phyloP scores from a whole-genome alignment of 805 yeast genomes.

The Kodamaea sagamina region DNA sequence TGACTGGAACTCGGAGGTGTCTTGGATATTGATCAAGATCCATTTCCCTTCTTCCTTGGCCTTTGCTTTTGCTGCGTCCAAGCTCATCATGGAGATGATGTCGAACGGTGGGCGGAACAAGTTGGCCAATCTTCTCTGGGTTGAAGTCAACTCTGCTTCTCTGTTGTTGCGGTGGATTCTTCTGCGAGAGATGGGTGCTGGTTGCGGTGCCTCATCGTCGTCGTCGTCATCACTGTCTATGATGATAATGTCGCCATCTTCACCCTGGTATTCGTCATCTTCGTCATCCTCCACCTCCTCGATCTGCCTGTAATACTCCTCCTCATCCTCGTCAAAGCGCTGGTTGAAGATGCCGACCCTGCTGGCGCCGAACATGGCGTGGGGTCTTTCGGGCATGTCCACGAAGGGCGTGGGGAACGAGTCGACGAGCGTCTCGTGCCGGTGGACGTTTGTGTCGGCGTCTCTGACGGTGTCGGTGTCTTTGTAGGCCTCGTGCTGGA shows the following conservation, averaged over 20 bases:
- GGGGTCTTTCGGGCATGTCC: conserved; percentile 21
- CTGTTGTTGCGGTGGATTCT: conserved; percentile 26
- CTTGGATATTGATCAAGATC: conserved; percentile 88
- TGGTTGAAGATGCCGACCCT: conserved; percentile 63
- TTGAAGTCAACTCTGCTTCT: conserved; percentile 45
- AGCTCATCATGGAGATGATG: conserved; percentile 62
- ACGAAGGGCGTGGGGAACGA: conserved; percentile 18
- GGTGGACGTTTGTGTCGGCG: conserved; percentile 76
- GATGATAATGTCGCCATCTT: conserved; percentile 25
- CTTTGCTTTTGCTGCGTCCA: conserved; percentile 71
- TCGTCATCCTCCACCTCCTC: conserved; percentile 25
- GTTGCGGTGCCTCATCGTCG: conserved; percentile 12
- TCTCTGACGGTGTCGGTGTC: conserved; percentile 37
- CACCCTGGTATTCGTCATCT: conserved; percentile 37
- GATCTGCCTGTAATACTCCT: conserved; percentile 23
- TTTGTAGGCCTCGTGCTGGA: conserved; percentile 71
- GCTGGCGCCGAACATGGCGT: conserved; percentile 51
- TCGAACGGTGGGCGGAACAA: conserved; percentile 95
- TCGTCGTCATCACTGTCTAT: conserved; percentile 21
- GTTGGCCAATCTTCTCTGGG: conserved; percentile 71
- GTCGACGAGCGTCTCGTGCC: conserved; percentile 75
- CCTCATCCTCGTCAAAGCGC: conserved; percentile 44
- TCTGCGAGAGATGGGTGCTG: conserved; percentile 24
- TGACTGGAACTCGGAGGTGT: conserved; percentile 79
- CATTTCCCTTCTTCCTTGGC: conserved; percentile 72